A percentile compares a stretch with the other conserved stretches of the same genome.
These are phyloP conservation scores for Elsinoe perseae DNA, from an alignment of 2,329 filamentous ascomycete genomes.

Conservation along the genomic window DNA sequence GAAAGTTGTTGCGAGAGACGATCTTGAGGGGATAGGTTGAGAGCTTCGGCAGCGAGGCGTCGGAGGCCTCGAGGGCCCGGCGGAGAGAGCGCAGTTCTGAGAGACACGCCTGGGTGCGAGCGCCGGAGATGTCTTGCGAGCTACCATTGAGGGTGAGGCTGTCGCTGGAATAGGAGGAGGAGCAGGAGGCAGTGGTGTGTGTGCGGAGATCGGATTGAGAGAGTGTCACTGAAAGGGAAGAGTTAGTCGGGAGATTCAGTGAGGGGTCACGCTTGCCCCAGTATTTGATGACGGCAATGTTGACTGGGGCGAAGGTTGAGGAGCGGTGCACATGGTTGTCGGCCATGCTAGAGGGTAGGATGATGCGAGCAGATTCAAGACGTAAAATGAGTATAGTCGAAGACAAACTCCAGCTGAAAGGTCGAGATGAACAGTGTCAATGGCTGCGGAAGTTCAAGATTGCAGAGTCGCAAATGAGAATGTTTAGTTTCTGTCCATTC, in stretches of 20 bases:
- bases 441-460: neutral
- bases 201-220: constrained; percentile 90
- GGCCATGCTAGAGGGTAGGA: constrained; percentile 32
- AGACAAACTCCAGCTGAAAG: no score
- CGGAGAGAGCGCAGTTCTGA: constrained; percentile 74
- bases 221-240: constrained; percentile 91
- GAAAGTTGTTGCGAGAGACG: constrained; percentile 98
- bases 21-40: constrained; percentile 70
- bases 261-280: constrained; percentile 96
- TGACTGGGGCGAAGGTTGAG: constrained; percentile 93
- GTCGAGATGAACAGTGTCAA: no score
- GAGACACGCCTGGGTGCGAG: constrained; percentile 91
- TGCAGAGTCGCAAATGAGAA: neutral
- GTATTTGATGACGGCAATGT: constrained; percentile 98
- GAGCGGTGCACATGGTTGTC: constrained; percentile 65
- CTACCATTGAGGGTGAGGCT: constrained; percentile 77
- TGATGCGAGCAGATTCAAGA: no score
- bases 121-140: constrained; percentile 73
- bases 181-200: constrained; percentile 91
- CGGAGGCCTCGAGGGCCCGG: constrained; percentile 61
- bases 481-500: neutral
- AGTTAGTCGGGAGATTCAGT: constrained; percentile 96
- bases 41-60: constrained; percentile 73
- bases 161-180: constrained; percentile 59
- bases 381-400: no score